Base-by-base conservation (phyloP, 176 grass and related monocot genomes). In the Aegilops tauschii region DNA sequence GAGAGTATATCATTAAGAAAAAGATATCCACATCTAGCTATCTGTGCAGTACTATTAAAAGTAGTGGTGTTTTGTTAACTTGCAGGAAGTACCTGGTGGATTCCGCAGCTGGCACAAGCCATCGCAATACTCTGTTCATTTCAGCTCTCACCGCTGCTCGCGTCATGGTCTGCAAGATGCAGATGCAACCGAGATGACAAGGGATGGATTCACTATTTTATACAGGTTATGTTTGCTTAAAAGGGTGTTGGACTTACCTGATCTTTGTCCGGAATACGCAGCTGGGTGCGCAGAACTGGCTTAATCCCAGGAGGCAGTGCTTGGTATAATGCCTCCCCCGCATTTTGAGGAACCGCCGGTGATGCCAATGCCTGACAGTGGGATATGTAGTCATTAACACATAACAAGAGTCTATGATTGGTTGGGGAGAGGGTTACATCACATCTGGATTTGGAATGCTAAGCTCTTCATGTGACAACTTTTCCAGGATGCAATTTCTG, bases 91-190 rank as follows among this genome's bases (percentile, higher is more conserved):
- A 90, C 89, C 40, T 86, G 58, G 92, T 94, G 36, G 87, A 91
- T 37, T 77, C 76, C 2, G 89, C 89, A 39, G 91, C 68, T 64
- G 89, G 92, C 3, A 87, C 56, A 40, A 94, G 72, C 87, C 92
- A 94, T 67, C 69, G 90, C 63, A 94, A 78, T 69, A 76, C 87
- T 27, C 84, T 86, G 69, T 92, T 71, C 84, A 94, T 78, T 69
- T 92, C 87, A 34, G 27, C 83, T 87, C 87, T 94, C 31, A 83
- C 82, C 71, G 76, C 76, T 58, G 67, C 45, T 39, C 34, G 68
- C 1, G 81, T 69, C 8, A 64, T 74, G 5, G 65, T 62, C 92
- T 94, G 59, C 62, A 88, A 68, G 67, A 90, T 49, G 67, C 27
- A 64, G 65, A 45, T 25, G 58, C 52, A 56, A 12, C 8, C 28